Percentiles rank a stretch among this genome's conserved stretches.
Evolutionary conservation across 148 eudicot species (phyloP).

Genomic region (Fagopyrum esculentum): DNA sequence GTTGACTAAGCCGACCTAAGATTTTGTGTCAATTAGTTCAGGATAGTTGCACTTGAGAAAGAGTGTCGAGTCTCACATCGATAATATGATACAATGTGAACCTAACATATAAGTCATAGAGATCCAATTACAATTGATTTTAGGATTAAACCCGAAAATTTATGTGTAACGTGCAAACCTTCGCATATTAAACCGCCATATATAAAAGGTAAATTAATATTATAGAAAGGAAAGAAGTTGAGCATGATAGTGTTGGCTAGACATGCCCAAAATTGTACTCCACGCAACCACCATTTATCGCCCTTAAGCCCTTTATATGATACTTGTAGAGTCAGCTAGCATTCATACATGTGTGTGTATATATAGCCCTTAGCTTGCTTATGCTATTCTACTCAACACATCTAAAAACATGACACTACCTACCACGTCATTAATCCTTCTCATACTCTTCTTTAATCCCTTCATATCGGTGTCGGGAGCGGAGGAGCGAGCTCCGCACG

Average conservation of each 20-base stretch:
- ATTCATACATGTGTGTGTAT: background rate
- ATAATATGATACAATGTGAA: no score
- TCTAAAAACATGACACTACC: slow-evolving; percentile 1
- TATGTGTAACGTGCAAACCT: no score
- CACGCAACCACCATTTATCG: slow-evolving; percentile 48
- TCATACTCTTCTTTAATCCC: slow-evolving; percentile 17
- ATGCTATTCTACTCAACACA: background rate
- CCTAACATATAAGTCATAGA: no score
- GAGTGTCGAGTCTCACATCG: no score
- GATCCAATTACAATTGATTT: no score
- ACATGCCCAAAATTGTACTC: slow-evolving; percentile 37
- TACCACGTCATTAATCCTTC: slow-evolving; percentile 4
- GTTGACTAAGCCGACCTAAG: no score
- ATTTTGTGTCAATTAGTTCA: no score
- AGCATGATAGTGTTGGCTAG: background rate
- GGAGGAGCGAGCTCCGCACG: slow-evolving; percentile 64
- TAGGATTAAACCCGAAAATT: no score
- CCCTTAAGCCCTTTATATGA: slow-evolving; percentile 30
- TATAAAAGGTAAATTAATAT: no score
- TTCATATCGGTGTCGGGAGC: slow-evolving; percentile 11
- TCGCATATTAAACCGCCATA: no score
- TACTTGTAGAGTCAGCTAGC: background rate
- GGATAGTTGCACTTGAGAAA: no score
- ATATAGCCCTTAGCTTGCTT: background rate
- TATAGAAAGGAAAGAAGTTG: no score